These are phyloP conservation scores for Streptanthus diversifolius DNA, from an alignment of 345 rosid species.

Conservation along the genomic window DNA sequence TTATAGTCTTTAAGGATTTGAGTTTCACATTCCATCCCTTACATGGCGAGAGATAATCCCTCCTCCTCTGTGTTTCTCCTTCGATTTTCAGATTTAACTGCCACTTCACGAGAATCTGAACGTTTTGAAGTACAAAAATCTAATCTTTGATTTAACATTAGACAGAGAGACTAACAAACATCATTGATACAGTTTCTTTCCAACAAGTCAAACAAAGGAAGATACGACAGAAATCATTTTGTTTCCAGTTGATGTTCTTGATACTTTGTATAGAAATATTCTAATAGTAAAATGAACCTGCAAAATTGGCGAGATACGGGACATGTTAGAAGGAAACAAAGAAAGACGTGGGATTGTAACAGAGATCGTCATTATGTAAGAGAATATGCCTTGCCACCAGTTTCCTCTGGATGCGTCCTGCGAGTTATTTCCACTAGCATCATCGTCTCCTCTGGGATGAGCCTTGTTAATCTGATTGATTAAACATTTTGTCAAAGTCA, in stretches of 20 bases:
- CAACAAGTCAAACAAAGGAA: neutral
- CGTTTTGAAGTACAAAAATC: neutral
- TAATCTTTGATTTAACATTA: neutral
- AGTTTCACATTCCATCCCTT: neutral
- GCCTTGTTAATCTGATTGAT: slow-evolving; percentile 41
- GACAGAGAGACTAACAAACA: neutral
- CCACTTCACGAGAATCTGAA: neutral
- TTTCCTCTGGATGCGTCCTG: slow-evolving; percentile 74
- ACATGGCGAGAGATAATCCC: too few relatives aligned
- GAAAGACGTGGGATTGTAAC: neutral
- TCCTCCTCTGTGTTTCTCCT: neutral
- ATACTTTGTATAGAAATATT: slow-evolving; percentile 17
- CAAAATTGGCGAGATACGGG: slow-evolving; percentile 10
- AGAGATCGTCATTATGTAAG: neutral
- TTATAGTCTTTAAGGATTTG: neutral
- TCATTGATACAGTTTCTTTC: neutral
- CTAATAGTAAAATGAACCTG: slow-evolving; percentile 89
- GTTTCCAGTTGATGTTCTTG: slow-evolving; percentile 8
- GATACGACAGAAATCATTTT: neutral
- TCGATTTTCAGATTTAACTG: too few relatives aligned
- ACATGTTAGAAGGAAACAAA: slow-evolving; percentile 5
- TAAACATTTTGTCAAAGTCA: neutral
- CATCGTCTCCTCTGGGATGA: slow-evolving; percentile 49
- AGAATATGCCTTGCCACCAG: slow-evolving; percentile 83
- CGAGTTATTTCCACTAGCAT: slow-evolving; percentile 47